Evolutionary conservation across 257 asterid species (phyloP).

Genomic region (Osmanthus fragrans): DNA sequence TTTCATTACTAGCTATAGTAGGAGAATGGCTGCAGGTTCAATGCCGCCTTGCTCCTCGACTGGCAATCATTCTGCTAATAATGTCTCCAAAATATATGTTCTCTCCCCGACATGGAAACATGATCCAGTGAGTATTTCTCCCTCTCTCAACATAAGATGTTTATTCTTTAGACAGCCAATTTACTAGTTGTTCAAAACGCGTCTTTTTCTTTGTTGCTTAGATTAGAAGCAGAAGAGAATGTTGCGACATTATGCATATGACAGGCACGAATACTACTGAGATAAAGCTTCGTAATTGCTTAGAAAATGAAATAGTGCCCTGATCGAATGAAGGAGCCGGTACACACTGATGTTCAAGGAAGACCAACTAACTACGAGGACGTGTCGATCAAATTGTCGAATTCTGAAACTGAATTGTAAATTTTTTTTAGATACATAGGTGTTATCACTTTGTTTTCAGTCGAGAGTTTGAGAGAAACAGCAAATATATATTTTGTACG

Average conservation of each 20-base stretch:
- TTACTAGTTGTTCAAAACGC: neutral
- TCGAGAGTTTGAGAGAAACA: neutral
- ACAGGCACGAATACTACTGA: slow-evolving; percentile 4
- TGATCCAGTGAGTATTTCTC: slow-evolving; percentile 24
- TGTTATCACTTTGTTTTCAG: neutral
- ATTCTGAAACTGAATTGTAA: neutral
- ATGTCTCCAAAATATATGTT: slow-evolving; percentile 31
- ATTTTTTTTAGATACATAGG: neutral
- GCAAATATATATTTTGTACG: too few species aligned
- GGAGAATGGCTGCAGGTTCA: neutral
- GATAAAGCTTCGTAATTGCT: slow-evolving; percentile 31
- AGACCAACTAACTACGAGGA: neutral
- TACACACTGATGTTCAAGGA: neutral
- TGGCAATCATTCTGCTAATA: slow-evolving; percentile 40
- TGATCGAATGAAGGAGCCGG: neutral
- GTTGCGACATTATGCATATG: slow-evolving; percentile 30
- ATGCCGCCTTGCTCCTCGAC: slow-evolving; percentile 19
- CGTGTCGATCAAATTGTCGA: neutral
- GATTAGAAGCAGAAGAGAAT: slow-evolving; percentile 39
- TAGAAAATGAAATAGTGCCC: slow-evolving; percentile 37
- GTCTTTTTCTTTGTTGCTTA: neutral
- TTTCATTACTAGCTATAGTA: slow-evolving; percentile 20
- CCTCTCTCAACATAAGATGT: too few species aligned
- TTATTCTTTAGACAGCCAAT: neutral
- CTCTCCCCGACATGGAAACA: slow-evolving; percentile 32